A percentile compares a stretch with the other conserved stretches of the same genome.
phyloP scores from a whole-genome alignment of 1,139 yeast species.

The Sugiyamaella sp. region DNA sequence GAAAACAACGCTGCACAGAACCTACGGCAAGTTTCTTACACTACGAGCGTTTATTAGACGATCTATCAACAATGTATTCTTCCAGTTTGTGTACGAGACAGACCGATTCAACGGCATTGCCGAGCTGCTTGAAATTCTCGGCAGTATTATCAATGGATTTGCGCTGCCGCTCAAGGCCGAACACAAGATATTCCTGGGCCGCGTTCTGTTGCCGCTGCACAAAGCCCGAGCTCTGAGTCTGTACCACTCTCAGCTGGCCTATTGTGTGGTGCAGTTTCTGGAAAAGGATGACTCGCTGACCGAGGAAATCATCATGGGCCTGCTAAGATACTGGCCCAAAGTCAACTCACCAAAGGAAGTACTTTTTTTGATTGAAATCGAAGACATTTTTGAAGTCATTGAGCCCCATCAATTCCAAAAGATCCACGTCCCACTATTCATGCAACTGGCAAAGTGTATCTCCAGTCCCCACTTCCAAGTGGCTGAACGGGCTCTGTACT shows the following conservation, averaged over 20 bases:
- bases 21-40: conserved; percentile 91
- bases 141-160: conserved; percentile 95
- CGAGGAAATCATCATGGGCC: conserved; percentile 93
- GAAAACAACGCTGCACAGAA: conserved; percentile 92
- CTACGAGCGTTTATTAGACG: conserved; percentile 90
- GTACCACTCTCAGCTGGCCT: conserved; percentile 95
- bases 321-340: conserved; percentile 96
- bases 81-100: conserved; percentile 93
- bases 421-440: conserved; percentile 91
- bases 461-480: conserved; percentile 97
- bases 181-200: conserved; percentile 85
- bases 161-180: conserved; percentile 97
- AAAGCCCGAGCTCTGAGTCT: conserved; percentile 85
- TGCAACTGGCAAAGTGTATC: conserved; percentile 91
- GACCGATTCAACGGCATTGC: conserved; percentile 96
- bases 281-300: conserved; percentile 92
- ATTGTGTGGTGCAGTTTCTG: conserved; percentile 93
- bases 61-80: conserved; percentile 86
- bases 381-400: conserved; percentile 94
- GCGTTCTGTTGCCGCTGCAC: conserved; percentile 92
- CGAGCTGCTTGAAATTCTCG: conserved; percentile 90
- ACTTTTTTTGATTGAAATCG: conserved; percentile 92
- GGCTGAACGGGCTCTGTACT: conserved; percentile 90
- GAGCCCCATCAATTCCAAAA: conserved; percentile 91
- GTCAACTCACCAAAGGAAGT: conserved; percentile 94